Conservation (phyloP, 2,329 filamentous ascomycete species). For the Knufia petricola region DNA sequence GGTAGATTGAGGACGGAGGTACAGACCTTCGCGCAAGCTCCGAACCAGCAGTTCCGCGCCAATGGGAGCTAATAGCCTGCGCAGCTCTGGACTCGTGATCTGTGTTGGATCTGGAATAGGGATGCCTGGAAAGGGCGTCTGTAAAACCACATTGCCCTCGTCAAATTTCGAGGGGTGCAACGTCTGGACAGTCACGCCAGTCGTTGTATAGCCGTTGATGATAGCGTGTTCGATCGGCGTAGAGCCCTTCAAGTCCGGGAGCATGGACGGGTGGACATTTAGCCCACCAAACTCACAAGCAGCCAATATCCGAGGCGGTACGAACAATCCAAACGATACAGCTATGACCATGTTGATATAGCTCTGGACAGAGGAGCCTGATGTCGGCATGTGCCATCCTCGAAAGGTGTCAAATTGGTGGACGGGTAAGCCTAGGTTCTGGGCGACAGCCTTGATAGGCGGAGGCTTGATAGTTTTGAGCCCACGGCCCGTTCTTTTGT, state of each 20-base stretch:
- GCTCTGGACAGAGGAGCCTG: slow-evolving; percentile 27
- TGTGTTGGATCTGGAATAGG: slow-evolving; percentile 44
- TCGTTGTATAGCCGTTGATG: slow-evolving; percentile 48
- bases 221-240: slow-evolving; percentile 83
- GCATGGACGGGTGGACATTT: slow-evolving; percentile 85
- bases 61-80: slow-evolving; percentile 48
- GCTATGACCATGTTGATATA: slow-evolving; percentile 70
- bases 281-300: slow-evolving; percentile 71
- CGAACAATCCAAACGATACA: slow-evolving; percentile 87
- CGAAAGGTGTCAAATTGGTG: slow-evolving; percentile 76
- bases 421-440: slow-evolving; percentile 53
- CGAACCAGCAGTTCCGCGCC: slow-evolving; percentile 63
- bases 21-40: slow-evolving; percentile 53
- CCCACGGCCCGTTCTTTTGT: slow-evolving; percentile 68
- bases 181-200: slow-evolving; percentile 80
- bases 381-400: slow-evolving; percentile 58
- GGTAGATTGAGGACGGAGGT: slow-evolving; percentile 51
- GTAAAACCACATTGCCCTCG: slow-evolving; percentile 62
- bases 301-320: slow-evolving; percentile 65
- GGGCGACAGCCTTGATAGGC: slow-evolving; percentile 60
- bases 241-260: slow-evolving; percentile 66
- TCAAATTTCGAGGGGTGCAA: slow-evolving; percentile 70
- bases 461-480: slow-evolving; percentile 59
- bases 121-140: slow-evolving; percentile 52
- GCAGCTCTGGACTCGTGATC: slow-evolving; percentile 47